Percentiles rank a stretch among this genome's conserved stretches.
Evolutionary conservation across 2,329 filamentous ascomycete genomes (phyloP).

Genomic region (Talaromyces sp.): DNA sequence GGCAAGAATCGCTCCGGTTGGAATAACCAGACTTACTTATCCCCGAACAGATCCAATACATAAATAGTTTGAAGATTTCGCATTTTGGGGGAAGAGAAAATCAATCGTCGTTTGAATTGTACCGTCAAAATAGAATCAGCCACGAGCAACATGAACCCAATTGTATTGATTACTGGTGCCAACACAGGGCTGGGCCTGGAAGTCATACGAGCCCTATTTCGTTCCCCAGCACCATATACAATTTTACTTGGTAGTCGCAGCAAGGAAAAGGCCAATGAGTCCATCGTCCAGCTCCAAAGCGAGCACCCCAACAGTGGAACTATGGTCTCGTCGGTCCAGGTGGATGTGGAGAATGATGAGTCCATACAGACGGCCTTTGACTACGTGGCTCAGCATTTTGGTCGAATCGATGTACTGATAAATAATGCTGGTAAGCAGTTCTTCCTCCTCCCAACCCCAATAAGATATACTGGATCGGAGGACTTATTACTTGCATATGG

Average conservation of each 20-base stretch:
- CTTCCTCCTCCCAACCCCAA: too few species aligned
- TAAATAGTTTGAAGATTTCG: background rate
- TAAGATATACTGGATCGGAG: too few species aligned
- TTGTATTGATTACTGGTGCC: conserved; percentile 62
- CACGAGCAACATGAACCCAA: conserved; percentile 6
- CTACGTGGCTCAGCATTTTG: conserved; percentile 46
- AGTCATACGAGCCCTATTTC: conserved; percentile 57
- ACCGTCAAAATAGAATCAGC: background rate
- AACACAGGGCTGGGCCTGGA: conserved; percentile 66
- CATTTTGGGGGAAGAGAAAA: background rate
- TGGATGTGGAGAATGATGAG: conserved; percentile 58
- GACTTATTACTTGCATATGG: too few species aligned
- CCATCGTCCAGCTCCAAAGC: conserved; percentile 45
- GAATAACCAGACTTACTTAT: background rate
- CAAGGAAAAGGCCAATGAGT: conserved; percentile 54
- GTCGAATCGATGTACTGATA: conserved; percentile 56
- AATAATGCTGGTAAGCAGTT: conserved; percentile 59
- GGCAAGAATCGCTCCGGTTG: background rate
- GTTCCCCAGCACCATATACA: conserved; percentile 54
- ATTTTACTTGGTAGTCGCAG: conserved; percentile 60
- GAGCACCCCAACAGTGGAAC: conserved; percentile 48
- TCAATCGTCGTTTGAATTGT: background rate
- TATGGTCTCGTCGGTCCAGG: conserved; percentile 50
- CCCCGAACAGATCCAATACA: background rate
- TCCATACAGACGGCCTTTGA: conserved; percentile 55